Base-by-base conservation (phyloP, 2,329 filamentous ascomycete species). In the Chalaropsis ovoidea region DNA sequence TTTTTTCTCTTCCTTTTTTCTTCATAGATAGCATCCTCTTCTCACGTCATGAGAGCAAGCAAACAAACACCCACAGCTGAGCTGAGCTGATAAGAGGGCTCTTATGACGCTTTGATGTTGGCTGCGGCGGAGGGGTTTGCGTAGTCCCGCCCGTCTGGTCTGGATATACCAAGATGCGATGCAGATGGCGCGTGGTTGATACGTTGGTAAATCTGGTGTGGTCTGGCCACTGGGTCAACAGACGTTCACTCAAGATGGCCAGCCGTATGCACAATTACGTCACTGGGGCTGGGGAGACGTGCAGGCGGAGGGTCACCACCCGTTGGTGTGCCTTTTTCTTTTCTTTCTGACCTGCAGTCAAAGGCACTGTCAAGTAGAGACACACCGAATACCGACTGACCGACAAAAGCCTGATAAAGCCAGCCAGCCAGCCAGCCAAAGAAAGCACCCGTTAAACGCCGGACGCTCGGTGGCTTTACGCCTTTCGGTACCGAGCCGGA, bases 211-310 rank as follows among this genome's bases (percentile, higher is more conserved):
- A n/a, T n/a, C n/a, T n/a, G 42, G n/a, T n/a, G n/a, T n/a, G n/a
- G n/a, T n/a, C 42, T 43, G 17, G 17, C 11, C 13, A 2, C 42
- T 43, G 42, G 6, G 11, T n/a, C 11, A 15, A n/a, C 24, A 39
- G 8, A n/a, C 15, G 24, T n/a, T n/a, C n/a, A n/a, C n/a, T n/a
- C n/a, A n/a, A n/a, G n/a, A 39, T 5, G 27, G 8, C 15, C 15
- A 39, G 8, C 10, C 27, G 8, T n/a, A 58, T 58, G 54, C 54
- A 58, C 17, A 39, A 35, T 58, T 58, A 58, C 54, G 54, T 58
- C 54, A 58, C 31, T 31, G 31, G 3, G n/a, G n/a, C n/a, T n/a
- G n/a, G n/a, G n/a, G n/a, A n/a, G n/a, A n/a, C n/a, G n/a, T n/a
- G n/a, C n/a, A n/a, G n/a, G n/a, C n/a, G n/a, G n/a, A n/a, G n/a